Base-by-base conservation (phyloP, 2,329 filamentous ascomycete species). In the Stachybotrys chartarum region DNA sequence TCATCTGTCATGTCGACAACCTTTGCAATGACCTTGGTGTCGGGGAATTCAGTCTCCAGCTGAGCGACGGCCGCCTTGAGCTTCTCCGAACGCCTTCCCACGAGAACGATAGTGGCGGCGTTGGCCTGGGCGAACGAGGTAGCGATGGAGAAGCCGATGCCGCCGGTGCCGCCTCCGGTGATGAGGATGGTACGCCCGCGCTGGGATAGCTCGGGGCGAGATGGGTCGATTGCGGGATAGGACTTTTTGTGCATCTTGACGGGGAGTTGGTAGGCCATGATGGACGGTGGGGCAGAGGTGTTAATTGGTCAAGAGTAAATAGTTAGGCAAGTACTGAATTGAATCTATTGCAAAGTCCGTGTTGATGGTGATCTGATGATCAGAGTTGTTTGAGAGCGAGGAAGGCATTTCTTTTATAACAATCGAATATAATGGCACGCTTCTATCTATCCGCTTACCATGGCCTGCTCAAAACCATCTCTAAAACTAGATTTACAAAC, bases 61-160 rank as follows among this genome's bases (percentile, higher is more conserved):
- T 54, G 35, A 4, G 48, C 50, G 16, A 47, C 50, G 2, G 17
- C 47, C 4, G 57, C 35, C 6, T 56, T 32, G 3, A 60, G 58
- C 3, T 62, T 49, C 4, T 49, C 60, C 0, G 59, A 39, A 2
- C 68, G 70, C 7, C 76, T 74, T 4, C 71, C 74, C 1, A 72
- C 58, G 30, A 80, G 68, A 35, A 72, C 68, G 46, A 79, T 63
- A 6, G 64, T 65, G 1, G 62, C 46, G 1, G 73, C 70, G 0
- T 66, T 66, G 0, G 77, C 78, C 5, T 59, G 57, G 7, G 70
- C 64, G 55, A 79, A 89, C 31, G 83, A 72, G 51, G 78, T 75
- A 2, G 85, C 84, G 10, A 87, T 79, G 1, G 82, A 80, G 57
- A 82, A 80, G 4, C 86, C 86, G 54, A 90, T 82, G n/a, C n/a